These are phyloP conservation scores for Moesziomyces globuligerus DNA, from an alignment of 1,284 basidiomycete species.

Conservation along the genomic window DNA sequence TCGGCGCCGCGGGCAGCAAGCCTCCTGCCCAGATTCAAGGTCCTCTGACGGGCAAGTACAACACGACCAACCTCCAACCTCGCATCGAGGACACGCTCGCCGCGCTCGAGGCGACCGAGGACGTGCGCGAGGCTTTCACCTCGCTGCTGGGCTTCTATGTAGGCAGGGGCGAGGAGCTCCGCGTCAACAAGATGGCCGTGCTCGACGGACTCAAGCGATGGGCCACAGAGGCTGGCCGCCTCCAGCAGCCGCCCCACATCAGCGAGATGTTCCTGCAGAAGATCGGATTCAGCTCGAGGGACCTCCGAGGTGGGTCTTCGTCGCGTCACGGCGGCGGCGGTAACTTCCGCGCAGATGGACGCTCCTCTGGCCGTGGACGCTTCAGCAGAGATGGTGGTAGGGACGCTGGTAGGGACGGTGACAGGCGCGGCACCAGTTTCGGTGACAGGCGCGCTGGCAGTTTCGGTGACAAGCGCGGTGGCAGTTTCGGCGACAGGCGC, in stretches of 20 bases:
- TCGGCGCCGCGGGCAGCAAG: not conserved
- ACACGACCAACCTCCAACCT: slow-evolving; percentile 16
- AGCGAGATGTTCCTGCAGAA: slow-evolving; percentile 39
- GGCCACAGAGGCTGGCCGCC: slow-evolving; percentile 29
- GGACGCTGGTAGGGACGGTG: slow-evolving; percentile 18
- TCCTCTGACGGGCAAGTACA: slow-evolving; percentile 36
- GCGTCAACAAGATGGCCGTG: slow-evolving; percentile 32
- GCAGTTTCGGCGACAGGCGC: not conserved
- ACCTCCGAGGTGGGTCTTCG: slow-evolving; percentile 7
- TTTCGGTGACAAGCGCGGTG: too few relatives aligned
- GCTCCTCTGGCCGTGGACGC: slow-evolving; percentile 38
- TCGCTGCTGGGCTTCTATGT: slow-evolving; percentile 58
- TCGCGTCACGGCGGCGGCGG: slow-evolving; percentile 7
- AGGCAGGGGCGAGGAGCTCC: slow-evolving; percentile 36
- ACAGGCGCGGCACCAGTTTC: not conserved
- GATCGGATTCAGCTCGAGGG: slow-evolving; percentile 31
- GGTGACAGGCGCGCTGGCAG: slow-evolving; percentile 3
- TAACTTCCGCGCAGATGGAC: slow-evolving; percentile 9
- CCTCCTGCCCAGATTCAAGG: slow-evolving; percentile 21
- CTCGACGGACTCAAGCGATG: slow-evolving; percentile 51
- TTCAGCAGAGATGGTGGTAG: slow-evolving; percentile 26
- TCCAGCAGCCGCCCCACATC: slow-evolving; percentile 40
- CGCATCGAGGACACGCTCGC: slow-evolving; percentile 16
- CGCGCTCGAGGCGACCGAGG: slow-evolving; percentile 16
- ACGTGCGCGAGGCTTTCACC: slow-evolving; percentile 27